Conservation (phyloP, 2,329 filamentous ascomycete genomes). For the Hortaea werneckii region DNA sequence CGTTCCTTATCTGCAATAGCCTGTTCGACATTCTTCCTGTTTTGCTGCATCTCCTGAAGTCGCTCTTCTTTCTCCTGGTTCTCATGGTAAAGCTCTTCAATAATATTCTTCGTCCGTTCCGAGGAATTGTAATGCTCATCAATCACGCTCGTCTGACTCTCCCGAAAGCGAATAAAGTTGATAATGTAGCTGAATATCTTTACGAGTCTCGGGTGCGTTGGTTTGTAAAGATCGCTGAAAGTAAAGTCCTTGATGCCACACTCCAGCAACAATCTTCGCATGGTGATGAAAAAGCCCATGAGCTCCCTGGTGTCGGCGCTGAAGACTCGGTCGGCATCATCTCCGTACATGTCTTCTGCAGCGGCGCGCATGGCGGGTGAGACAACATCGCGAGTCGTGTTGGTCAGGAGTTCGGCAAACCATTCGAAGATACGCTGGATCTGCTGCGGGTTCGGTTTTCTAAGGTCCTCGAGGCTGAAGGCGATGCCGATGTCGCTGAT, state of each 20-base stretch:
- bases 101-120: slow-evolving; percentile 74
- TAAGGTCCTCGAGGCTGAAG: slow-evolving; percentile 75
- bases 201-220: slow-evolving; percentile 78
- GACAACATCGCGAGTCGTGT: slow-evolving; percentile 83
- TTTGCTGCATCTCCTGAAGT: slow-evolving; percentile 69
- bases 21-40: slow-evolving; percentile 68
- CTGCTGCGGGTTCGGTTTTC: slow-evolving; percentile 87
- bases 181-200: slow-evolving; percentile 98
- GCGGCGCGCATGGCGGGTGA: slow-evolving; percentile 92
- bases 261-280: slow-evolving; percentile 68
- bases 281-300: slow-evolving; percentile 86
- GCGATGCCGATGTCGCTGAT: slow-evolving; percentile 93
- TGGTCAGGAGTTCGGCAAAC: slow-evolving; percentile 90
- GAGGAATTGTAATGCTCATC: slow-evolving; percentile 90
- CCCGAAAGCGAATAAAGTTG: slow-evolving; percentile 95
- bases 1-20: slow-evolving; percentile 75
- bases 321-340: slow-evolving; percentile 66
- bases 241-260: slow-evolving; percentile 91
- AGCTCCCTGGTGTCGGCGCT: slow-evolving; percentile 83
- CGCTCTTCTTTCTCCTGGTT: slow-evolving; percentile 80
- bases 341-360: slow-evolving; percentile 74
- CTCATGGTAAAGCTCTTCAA: slow-evolving; percentile 73
- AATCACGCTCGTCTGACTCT: slow-evolving; percentile 80
- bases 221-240: slow-evolving; percentile 83
- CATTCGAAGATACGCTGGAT: slow-evolving; percentile 98